Evolutionary conservation across 768 basidiomycete genomes (phyloP).

Genomic region (Boletus subcaerulescens): DNA sequence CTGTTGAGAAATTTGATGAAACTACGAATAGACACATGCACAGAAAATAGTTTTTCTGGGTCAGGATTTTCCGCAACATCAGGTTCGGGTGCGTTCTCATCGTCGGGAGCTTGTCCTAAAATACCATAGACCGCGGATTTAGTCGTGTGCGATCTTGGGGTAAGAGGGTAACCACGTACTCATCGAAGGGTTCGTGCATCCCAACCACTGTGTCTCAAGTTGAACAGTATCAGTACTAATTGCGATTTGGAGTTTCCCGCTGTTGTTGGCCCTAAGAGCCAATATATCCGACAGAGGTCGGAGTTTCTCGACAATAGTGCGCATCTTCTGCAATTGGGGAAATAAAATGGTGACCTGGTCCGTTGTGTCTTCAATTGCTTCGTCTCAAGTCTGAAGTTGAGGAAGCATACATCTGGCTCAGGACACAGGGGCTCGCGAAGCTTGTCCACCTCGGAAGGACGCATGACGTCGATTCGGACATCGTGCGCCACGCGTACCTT

Average conservation of each 20-base stretch:
- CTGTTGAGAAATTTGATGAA: constrained; percentile 80
- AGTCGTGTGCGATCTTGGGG: background rate
- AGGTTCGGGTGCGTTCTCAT: constrained; percentile 32
- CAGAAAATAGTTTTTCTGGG: constrained; percentile 56
- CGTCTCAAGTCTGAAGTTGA: background rate
- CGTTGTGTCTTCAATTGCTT: constrained; percentile 2
- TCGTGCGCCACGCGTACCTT: constrained; percentile 71
- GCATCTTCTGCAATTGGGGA: constrained; percentile 69
- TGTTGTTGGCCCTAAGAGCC: constrained; percentile 64
- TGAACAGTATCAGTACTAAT: constrained; percentile 70
- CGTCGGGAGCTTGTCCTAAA: constrained; percentile 28
- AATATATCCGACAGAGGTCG: constrained; percentile 67
- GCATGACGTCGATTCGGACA: constrained; percentile 78
- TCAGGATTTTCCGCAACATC: constrained; percentile 43
- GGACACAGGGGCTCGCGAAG: constrained; percentile 83
- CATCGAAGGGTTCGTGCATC: constrained; percentile 65
- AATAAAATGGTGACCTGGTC: constrained; percentile 71
- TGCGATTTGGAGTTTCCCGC: constrained; percentile 51
- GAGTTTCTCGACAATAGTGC: constrained; percentile 77
- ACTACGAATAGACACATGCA: constrained; percentile 67
- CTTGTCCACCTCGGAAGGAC: constrained; percentile 65
- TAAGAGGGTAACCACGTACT: constrained; percentile 25
- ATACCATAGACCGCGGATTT: background rate
- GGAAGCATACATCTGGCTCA: constrained; percentile 70
- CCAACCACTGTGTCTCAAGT: constrained; percentile 76